Conservation (phyloP, 305 asterid genomes). For the Lippia alba region DNA sequence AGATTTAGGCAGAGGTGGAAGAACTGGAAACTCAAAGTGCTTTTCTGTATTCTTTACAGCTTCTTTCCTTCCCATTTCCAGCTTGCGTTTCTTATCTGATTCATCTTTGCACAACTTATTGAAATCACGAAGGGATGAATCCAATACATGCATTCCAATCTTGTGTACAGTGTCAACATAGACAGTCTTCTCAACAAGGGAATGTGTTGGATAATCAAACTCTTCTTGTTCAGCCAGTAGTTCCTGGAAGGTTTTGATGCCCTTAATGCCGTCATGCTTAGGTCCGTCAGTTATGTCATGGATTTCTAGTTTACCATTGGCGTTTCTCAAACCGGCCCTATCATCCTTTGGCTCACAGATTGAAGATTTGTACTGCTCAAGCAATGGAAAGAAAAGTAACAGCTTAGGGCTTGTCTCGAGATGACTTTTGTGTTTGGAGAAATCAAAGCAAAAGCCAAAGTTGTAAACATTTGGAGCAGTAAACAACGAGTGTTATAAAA, state of each 20-base stretch:
- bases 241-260: conserved; percentile 49
- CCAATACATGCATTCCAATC: conserved; percentile 7
- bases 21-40: conserved; percentile 40
- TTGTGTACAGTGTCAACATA: conserved; percentile 27
- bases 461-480: no score
- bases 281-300: conserved; percentile 26
- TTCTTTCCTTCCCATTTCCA: conserved; percentile 20
- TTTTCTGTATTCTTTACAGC: conserved; percentile 21
- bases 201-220: conserved; percentile 32
- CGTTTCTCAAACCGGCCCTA: conserved; percentile 24
- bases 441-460: no score
- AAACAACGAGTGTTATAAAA: no score
- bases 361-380: conserved; percentile 43
- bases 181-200: conserved; percentile 18
- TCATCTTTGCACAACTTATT: conserved; percentile 2
- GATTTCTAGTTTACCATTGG: conserved; percentile 16
- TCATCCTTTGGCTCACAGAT: conserved; percentile 32
- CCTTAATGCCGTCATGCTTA: conserved; percentile 18
- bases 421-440: no score
- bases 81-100: not conserved
- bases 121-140: conserved; percentile 26
- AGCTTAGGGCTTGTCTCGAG: no score
- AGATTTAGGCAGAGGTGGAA: conserved; percentile 73
- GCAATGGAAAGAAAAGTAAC: not conserved
- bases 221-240: conserved; percentile 48